Base-by-base conservation (phyloP, 2,329 filamentous ascomycete species). In the Didymosphaeria variabile region DNA sequence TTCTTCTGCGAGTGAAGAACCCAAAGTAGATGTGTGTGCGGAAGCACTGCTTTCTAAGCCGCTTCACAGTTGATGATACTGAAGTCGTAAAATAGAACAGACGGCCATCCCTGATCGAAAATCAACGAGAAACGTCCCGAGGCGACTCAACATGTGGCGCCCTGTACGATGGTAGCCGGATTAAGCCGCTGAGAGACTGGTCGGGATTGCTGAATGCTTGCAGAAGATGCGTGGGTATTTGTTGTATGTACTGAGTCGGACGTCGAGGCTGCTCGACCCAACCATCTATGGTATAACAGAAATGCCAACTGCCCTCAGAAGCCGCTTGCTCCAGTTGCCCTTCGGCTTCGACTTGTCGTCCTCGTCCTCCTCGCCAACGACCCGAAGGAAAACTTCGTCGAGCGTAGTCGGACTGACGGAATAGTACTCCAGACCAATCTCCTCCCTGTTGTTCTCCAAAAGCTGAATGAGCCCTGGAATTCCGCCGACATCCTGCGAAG, bases 371-470 rank as follows among this genome's bases (percentile, higher is more conserved):
- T 88, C 86, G 1, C 90, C 89, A 0, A 97, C 93, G 73, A 97
- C 95, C 29, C 86, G 86, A 75, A 97, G 79, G 78, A 97, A 97
- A 0, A 97, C 93, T 78, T 97, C 92, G 74, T 97, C 94, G 45
- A 97, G 80, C 17, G 92, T 96, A 19, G 93, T 95, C 26, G 92
- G 92, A 60, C 88, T 91, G 66, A 97, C 92, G 53, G 90, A 93
- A 78, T 94, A 97, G 77, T 96, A 92, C 74, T 92, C 90, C 51
- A 97, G 85, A 0, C 91, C 91, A 31, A 97, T 77, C 5, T 79
- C 77, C 21, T 87, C 81, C 70, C 90, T 91, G 63, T 89, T 84
- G 67, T 88, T 86, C 78, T 97, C 94, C 1, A 97, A 81, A 44
- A 90, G 72, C 15, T 90, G 86, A 62, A 95, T 92, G 5, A 96